Percentiles rank a stretch among this genome's conserved stretches.
phyloP scores from a whole-genome alignment of 2,329 filamentous ascomycete genomes.

The Xylaria sp. region DNA sequence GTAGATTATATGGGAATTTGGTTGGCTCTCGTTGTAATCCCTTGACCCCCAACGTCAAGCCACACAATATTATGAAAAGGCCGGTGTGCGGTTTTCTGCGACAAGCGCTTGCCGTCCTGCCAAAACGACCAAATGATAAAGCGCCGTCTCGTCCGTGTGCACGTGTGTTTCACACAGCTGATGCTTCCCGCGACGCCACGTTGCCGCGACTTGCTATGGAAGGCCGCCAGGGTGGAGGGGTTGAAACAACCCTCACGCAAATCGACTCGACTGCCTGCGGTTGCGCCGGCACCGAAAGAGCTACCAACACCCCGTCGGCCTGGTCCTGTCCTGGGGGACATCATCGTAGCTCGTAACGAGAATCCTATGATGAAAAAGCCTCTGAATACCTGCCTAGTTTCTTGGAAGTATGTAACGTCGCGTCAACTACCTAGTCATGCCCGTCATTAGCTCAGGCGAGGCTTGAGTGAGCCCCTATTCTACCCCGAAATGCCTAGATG shows the following conservation, averaged over 20 bases:
- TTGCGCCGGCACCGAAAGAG: too few species aligned
- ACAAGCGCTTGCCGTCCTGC: constrained; percentile 4
- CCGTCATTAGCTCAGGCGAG: constrained; percentile 3
- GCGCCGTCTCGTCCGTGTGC: background rate
- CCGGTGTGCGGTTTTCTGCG: background rate
- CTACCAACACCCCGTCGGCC: too few species aligned
- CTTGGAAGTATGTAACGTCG: constrained; percentile 23
- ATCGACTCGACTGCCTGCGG: background rate
- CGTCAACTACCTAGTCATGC: constrained; percentile 6
- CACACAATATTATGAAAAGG: constrained; percentile 2
- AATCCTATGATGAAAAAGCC: constrained; percentile 1
- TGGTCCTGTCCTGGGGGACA: too few species aligned
- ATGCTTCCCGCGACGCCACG: constrained; percentile 12
- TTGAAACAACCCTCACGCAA: background rate
- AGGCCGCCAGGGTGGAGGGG: background rate
- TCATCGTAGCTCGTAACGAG: background rate
- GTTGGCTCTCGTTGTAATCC: background rate
- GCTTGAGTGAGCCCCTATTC: constrained; percentile 3
- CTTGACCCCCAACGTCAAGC: background rate
- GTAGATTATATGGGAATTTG: too few species aligned
- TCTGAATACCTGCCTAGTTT: background rate
- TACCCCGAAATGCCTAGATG: background rate
- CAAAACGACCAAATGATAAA: constrained; percentile 3
- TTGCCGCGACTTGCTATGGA: constrained; percentile 4
- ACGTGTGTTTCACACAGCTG: background rate